phyloP scores from a whole-genome alignment of 768 basidiomycete species.

The Multifurca ochricompacta region DNA sequence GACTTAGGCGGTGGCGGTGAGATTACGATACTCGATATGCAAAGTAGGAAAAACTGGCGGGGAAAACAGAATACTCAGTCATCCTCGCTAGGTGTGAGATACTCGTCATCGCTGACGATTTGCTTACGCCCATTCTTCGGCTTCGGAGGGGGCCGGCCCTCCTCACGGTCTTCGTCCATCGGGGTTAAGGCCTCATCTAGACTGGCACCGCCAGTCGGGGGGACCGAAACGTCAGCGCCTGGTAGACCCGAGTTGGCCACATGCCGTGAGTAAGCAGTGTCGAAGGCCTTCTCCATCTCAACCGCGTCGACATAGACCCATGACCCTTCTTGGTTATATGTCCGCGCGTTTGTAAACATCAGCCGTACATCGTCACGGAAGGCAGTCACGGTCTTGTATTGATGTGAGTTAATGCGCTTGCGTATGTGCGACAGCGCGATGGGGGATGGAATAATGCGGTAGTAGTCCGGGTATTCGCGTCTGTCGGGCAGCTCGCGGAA shows the following conservation, averaged over 20 bases:
- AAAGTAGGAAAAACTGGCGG: background rate
- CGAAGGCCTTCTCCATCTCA: conserved; percentile 88
- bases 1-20: too few relatives aligned
- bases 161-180: conserved; percentile 55
- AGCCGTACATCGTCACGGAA: conserved; percentile 78
- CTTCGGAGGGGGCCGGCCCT: conserved; percentile 55
- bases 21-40: background rate
- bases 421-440: conserved; percentile 85
- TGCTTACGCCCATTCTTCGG: conserved; percentile 60
- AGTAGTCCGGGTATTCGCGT: conserved; percentile 90
- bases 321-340: conserved; percentile 90
- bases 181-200: conserved; percentile 68
- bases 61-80: conserved; percentile 32
- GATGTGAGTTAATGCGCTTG: conserved; percentile 56
- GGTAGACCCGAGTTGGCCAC: conserved; percentile 67
- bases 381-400: conserved; percentile 66
- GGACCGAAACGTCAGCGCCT: conserved; percentile 46
- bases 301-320: conserved; percentile 94
- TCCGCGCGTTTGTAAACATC: conserved; percentile 92
- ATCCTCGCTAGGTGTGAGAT: conserved; percentile 68
- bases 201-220: conserved; percentile 40
- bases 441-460: conserved; percentile 77
- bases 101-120: conserved; percentile 61
- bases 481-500: conserved; percentile 83
- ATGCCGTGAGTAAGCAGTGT: conserved; percentile 55